These are phyloP conservation scores for Paspalum vaginatum DNA, from an alignment of 176 grass and related monocot genomes.

Conservation along the genomic window DNA sequence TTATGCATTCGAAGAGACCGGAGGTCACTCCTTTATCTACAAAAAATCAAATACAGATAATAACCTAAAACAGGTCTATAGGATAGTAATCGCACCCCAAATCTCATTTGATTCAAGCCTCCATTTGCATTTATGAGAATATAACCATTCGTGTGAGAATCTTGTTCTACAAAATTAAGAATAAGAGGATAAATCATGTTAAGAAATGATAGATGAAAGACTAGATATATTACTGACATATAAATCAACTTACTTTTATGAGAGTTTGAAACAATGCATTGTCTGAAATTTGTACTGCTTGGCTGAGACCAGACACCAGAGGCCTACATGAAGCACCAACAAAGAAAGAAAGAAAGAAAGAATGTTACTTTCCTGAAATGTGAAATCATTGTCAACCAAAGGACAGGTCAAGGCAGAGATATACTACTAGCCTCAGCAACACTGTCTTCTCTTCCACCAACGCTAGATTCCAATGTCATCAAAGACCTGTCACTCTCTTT, in stretches of 20 bases:
- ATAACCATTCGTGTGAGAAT: conserved; percentile 76
- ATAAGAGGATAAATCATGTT: conserved; percentile 8
- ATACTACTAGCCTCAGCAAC: conserved; percentile 71
- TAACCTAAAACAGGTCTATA: conserved; percentile 38
- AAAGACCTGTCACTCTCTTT: conserved; percentile 79
- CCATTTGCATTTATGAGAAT: conserved; percentile 99
- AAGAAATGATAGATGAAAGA: conserved; percentile 31
- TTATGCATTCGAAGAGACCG: no score
- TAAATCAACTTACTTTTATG: conserved; percentile 78
- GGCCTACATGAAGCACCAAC: conserved; percentile 52
- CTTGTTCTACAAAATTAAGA: conserved; percentile 68
- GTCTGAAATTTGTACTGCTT: conserved; percentile 69
- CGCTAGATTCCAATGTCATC: conserved; percentile 65
- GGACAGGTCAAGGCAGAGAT: conserved; percentile 26
- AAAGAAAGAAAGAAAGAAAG: conserved; percentile 4
- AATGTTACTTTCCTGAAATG: conserved; percentile 26
- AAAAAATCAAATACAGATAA: conserved; percentile 25
- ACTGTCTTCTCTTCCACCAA: conserved; percentile 42
- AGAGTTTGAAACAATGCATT: conserved; percentile 78
- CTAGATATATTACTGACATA: conserved; percentile 6
- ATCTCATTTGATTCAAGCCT: conserved; percentile 99
- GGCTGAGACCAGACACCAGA: conserved; percentile 80
- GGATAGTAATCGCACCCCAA: conserved; percentile 79
- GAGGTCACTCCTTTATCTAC: no score
- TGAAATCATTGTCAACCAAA: conserved; percentile 25